Evolutionary conservation across 495 filamentous ascomycete species (phyloP).

Genomic region (Lepraria neglecta): DNA sequence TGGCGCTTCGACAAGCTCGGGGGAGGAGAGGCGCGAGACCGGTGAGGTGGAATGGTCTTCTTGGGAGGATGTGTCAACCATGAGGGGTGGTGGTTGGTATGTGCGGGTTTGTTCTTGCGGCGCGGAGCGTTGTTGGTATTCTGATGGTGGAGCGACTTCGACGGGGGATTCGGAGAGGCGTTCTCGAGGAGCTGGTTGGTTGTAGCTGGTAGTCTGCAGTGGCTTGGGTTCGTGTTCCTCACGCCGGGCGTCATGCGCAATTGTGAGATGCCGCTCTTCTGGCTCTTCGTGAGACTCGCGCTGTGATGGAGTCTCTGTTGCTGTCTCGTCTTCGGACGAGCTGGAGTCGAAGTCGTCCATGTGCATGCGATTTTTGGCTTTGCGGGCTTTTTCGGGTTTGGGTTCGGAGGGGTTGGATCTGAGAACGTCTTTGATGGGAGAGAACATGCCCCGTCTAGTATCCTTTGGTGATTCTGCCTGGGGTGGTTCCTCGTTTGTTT

Average conservation of each 20-base stretch:
- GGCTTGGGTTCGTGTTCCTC: constrained; percentile 17
- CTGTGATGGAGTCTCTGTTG: constrained; percentile 31
- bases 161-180: constrained; percentile 72
- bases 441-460: constrained; percentile 23
- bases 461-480: constrained; percentile 20
- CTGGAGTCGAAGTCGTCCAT: constrained; percentile 45
- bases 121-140: constrained; percentile 12
- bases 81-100: constrained; percentile 46
- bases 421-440: constrained; percentile 27
- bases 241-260: constrained; percentile 20
- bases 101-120: constrained; percentile 27
- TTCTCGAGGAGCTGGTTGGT: constrained; percentile 34
- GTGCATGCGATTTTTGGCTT: constrained; percentile 39
- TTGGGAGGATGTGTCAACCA: constrained; percentile 60
- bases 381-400: constrained; percentile 46
- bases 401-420: constrained; percentile 34
- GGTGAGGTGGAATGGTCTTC: constrained; percentile 54
- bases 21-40: constrained; percentile 58
- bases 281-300: constrained; percentile 15
- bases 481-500: constrained; percentile 13
- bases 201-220: constrained; percentile 12
- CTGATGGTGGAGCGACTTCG: constrained; percentile 52
- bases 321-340: constrained; percentile 26
- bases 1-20: constrained; percentile 51
- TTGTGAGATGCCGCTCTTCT: constrained; percentile 16